Evolutionary conservation across 331 rosid genomes (phyloP), one percentile per base, ranked within the genome.

Genomic region (Dryas integrifolia): DNA sequence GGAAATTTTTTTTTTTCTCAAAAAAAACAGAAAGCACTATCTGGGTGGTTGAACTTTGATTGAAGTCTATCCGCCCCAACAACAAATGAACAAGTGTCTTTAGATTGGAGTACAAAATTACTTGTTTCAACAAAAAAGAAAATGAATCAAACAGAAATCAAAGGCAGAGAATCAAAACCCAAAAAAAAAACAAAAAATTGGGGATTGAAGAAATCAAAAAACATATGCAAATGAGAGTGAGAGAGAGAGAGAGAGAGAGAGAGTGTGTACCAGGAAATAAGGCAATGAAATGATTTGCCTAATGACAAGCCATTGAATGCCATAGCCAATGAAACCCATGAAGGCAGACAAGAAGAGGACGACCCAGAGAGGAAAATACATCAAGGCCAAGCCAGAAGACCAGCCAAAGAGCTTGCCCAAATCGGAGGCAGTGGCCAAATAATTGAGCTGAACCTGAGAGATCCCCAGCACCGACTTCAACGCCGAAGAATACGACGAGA

Each of bases 321-420:
- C 98, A 55, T 95, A 95, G 2, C 96, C 97, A 46, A 89, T 0
- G 11, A 91, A 46, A 1, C 98, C 98, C 88, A 89, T 78, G 53
- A 83, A 79, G 14, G 96, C 92, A 2, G 98, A 82, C 14, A 89
- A 84, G 82, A 95, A 82, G 21, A 91, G 80, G 21, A 95, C 98
- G 1, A 79, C 53, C 74, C 87, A 79, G 6, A 91, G n/a, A 0
- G 98, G 98, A 10, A 95, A 72, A 26, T 87, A 58, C 81, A 84
- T 73, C 73, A 95, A 78, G 2, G 97, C 97, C 52, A 95, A 67
- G 0, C 98, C 98, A 0, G 98, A 95, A 0, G 98, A 91, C 97
- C 98, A 95, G 0, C 97, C 98, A 4, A 95, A 87, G 3, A 88
- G 66, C 56, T 95, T 95, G 9, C 98, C 98, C 68, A 91, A 46